Conservation (phyloP, 164 flowering plant genomes). For the Magnolia changhungtana region DNA sequence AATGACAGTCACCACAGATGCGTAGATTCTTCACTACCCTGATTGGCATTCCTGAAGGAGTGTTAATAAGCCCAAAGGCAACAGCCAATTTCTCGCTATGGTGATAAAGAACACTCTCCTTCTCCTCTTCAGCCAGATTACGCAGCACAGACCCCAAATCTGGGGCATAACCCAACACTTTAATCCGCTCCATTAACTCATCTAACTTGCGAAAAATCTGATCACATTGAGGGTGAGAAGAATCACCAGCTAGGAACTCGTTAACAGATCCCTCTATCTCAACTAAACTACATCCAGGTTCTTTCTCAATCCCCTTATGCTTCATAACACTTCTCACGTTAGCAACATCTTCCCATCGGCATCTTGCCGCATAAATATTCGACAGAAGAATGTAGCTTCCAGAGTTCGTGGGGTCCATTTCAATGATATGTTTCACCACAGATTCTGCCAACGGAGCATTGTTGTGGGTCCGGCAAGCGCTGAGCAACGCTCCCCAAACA, state of each 20-base stretch:
- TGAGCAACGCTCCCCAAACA: slow-evolving; percentile 39
- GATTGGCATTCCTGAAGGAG: slow-evolving; percentile 17
- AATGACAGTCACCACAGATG: slow-evolving; percentile 37
- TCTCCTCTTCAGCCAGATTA: slow-evolving; percentile 32
- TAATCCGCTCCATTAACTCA: slow-evolving; percentile 20
- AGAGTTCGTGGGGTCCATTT: slow-evolving; percentile 24
- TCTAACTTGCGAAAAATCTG: slow-evolving; percentile 23
- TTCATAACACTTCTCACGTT: slow-evolving; percentile 29
- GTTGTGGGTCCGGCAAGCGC: slow-evolving; percentile 33
- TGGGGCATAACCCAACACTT: slow-evolving; percentile 26
- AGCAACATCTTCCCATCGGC: slow-evolving; percentile 32
- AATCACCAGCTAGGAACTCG: slow-evolving; percentile 34
- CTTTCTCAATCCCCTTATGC: slow-evolving; percentile 23
- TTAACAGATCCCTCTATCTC: slow-evolving; percentile 30
- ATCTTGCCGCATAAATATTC: slow-evolving; percentile 29
- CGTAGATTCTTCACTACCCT: slow-evolving; percentile 34
- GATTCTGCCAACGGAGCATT: slow-evolving; percentile 23
- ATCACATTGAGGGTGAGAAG: slow-evolving; percentile 24
- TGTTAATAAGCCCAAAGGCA: slow-evolving; percentile 30
- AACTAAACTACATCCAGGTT: slow-evolving; percentile 37
- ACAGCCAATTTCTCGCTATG: slow-evolving; percentile 46
- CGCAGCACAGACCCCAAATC: slow-evolving; percentile 19
- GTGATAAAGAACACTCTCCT: slow-evolving; percentile 22
- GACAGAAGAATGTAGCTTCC: slow-evolving; percentile 35
- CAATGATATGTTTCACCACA: slow-evolving; percentile 16